A percentile compares a stretch with the other conserved stretches of the same genome.
Evolutionary conservation across 148 eudicot species (phyloP).

Genomic region (Rhododendron simsii): DNA sequence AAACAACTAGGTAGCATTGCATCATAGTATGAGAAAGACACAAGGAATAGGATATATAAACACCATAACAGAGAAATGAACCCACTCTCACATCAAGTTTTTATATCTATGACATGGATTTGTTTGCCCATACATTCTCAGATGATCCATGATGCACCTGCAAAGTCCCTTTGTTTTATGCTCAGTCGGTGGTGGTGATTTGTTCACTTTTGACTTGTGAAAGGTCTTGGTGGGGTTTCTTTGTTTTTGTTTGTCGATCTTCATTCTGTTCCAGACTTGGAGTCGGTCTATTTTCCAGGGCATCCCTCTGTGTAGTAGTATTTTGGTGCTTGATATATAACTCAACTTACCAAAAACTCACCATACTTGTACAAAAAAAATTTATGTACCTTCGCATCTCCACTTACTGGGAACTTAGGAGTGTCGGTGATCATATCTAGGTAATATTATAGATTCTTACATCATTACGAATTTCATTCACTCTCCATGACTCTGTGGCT

Average conservation of each 20-base stretch:
- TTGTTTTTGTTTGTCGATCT: not conserved
- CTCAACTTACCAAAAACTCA: not conserved
- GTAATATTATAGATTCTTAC: not conserved
- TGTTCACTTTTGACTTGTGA: not conserved
- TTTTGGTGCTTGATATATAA: not conserved
- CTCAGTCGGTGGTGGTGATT: not conserved
- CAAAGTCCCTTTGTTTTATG: not conserved
- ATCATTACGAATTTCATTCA: not conserved
- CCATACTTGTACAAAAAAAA: not conserved
- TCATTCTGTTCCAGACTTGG: not conserved
- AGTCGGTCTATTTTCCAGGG: not conserved
- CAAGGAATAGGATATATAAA: not conserved
- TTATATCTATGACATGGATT: not conserved
- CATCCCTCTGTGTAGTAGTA: not conserved
- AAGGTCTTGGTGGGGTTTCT: not conserved
- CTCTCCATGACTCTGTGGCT: not conserved
- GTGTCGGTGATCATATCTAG: not conserved
- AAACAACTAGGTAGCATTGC: not conserved
- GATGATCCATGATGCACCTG: not conserved
- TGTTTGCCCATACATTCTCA: not conserved
- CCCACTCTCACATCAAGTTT: not conserved
- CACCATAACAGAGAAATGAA: not conserved
- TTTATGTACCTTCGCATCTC: not conserved
- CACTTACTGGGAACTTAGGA: not conserved
- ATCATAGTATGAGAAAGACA: not conserved